phyloP scores from a whole-genome alignment of 148 eudicot species.

The Heliosperma pusillum region DNA sequence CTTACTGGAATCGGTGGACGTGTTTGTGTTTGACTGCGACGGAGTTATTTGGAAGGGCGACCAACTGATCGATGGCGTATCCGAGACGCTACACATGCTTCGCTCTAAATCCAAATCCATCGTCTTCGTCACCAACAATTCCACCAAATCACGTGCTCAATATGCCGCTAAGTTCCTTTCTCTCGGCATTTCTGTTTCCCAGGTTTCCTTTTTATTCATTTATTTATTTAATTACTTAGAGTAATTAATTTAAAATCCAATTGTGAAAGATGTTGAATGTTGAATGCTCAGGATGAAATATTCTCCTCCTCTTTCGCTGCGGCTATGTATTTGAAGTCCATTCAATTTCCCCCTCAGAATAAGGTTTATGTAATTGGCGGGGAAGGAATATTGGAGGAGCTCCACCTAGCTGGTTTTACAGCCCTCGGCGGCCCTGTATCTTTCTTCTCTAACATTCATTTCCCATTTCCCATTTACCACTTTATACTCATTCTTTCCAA shows the following conservation, averaged over 20 bases:
- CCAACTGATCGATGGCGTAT: conserved; percentile 72
- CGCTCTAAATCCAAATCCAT: conserved; percentile 56
- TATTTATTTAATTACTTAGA: no score
- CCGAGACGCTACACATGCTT: conserved; percentile 62
- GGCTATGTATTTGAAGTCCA: conserved; percentile 68
- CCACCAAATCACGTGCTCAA: conserved; percentile 74
- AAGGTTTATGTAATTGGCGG: conserved; percentile 94
- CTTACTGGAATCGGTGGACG: conserved; percentile 63
- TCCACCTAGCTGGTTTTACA: conserved; percentile 76
- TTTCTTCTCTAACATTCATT: no score
- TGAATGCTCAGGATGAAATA: conserved; percentile 66
- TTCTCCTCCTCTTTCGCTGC: conserved; percentile 87
- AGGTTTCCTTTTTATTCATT: conserved; percentile 34
- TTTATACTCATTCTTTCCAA: not conserved
- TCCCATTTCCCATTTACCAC: not conserved
- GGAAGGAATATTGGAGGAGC: conserved; percentile 84
- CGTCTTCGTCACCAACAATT: conserved; percentile 89
- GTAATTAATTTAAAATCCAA: no score
- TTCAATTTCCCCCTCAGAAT: conserved; percentile 56
- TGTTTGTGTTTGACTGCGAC: conserved; percentile 88
- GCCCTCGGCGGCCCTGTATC: conserved; percentile 90
- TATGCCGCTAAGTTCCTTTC: conserved; percentile 67
- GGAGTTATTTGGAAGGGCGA: conserved; percentile 97
- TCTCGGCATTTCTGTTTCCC: conserved; percentile 68
- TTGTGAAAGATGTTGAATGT: not conserved